Evolutionary conservation across 2,329 filamentous ascomycete species (phyloP).

Genomic region (Pseudopyrenochaeta lycopersici): DNA sequence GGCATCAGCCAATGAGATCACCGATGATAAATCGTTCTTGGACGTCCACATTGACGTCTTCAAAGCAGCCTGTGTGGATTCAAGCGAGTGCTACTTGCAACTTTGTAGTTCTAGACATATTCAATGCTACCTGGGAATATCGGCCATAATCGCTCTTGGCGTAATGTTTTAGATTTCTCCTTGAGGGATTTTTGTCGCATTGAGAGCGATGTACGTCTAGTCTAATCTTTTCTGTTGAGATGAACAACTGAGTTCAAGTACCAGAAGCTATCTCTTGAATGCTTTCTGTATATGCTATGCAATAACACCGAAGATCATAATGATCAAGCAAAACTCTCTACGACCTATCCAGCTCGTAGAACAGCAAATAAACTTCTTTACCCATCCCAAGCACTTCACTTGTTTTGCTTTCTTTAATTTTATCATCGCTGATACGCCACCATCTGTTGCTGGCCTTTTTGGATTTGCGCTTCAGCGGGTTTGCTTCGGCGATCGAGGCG

Average conservation of each 20-base stretch:
- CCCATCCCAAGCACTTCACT: conserved; percentile 92
- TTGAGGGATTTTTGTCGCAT: neutral
- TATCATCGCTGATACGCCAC: conserved; percentile 99
- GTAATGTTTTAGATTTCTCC: neutral
- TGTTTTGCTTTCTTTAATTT: conserved; percentile 93
- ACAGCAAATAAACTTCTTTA: conserved; percentile 92
- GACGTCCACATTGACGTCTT: neutral
- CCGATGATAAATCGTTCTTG: conserved; percentile 28
- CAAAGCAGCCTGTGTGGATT: too few species aligned
- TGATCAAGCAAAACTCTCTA: neutral
- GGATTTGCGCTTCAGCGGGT: conserved; percentile 60
- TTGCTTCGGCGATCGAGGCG: conserved; percentile 56
- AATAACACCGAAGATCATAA: neutral
- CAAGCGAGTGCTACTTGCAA: too few species aligned
- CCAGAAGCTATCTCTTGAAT: neutral
- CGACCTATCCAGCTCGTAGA: conserved; percentile 81
- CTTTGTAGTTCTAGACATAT: too few species aligned
- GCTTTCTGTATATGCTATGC: neutral
- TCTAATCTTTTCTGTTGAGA: neutral
- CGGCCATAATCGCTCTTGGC: too few species aligned
- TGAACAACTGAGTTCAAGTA: neutral
- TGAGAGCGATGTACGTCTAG: neutral
- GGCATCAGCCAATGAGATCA: conserved; percentile 22
- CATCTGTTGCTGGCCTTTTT: conserved; percentile 76
- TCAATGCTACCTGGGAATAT: too few species aligned